phyloP scores from a whole-genome alignment of 2,329 filamentous ascomycete genomes.

The Fusarium compactum region DNA sequence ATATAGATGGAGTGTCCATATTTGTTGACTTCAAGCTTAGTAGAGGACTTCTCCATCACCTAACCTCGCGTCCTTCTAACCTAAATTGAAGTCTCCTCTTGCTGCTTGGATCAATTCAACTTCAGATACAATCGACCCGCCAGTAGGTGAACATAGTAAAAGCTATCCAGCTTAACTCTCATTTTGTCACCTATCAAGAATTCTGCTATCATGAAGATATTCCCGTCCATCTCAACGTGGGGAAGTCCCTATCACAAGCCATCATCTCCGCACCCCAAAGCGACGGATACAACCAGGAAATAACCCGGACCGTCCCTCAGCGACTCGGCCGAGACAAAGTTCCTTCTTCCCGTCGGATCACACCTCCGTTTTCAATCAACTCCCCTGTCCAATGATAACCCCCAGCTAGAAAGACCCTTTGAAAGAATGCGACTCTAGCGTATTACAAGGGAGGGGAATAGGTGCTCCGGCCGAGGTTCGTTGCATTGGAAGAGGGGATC shows the following conservation, averaged over 20 bases:
- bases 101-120: not conserved
- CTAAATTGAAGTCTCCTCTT: not conserved
- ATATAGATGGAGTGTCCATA: rapidly evolving
- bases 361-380: not conserved
- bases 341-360: not conserved
- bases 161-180: not conserved
- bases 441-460: conserved; percentile 17
- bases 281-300: conserved; percentile 31
- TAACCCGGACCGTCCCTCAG: conserved; percentile 4
- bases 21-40: not conserved
- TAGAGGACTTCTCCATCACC: not conserved
- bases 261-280: conserved; percentile 10
- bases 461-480: conserved; percentile 23
- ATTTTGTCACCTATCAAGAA: not conserved
- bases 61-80: rapidly evolving
- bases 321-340: conserved; percentile 34
- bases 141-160: not conserved
- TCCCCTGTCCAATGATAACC: conserved; percentile 15
- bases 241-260: not conserved
- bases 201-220: not conserved
- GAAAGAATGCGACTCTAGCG: not conserved
- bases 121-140: not conserved
- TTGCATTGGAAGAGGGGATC: conserved; percentile 26
- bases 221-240: not conserved
- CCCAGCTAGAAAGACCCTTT: conserved; percentile 14